These are phyloP conservation scores for Hyphochytrium catenoides DNA, from an alignment of 352 stramenopile genomes.

Conservation along the genomic window DNA sequence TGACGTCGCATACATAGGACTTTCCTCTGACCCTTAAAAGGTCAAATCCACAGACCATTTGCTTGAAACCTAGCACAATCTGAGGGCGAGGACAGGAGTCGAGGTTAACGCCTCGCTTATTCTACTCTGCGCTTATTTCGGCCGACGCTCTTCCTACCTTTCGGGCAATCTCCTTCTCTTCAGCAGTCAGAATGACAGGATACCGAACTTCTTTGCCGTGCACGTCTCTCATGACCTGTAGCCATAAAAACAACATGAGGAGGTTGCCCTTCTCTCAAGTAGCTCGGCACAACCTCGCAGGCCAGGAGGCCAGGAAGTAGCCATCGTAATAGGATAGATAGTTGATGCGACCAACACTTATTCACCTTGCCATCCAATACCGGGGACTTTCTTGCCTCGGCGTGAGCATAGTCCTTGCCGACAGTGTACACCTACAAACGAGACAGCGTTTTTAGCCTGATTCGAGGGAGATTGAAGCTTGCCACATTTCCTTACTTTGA, in stretches of 20 bases:
- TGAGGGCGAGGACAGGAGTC: too few species aligned
- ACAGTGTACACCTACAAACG: constrained; percentile 73
- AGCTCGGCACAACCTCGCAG: too few species aligned
- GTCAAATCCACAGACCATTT: constrained; percentile 98
- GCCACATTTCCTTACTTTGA: constrained; percentile 66
- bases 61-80: constrained; percentile 83
- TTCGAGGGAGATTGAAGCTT: constrained; percentile 4
- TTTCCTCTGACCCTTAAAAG: constrained; percentile 72
- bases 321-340: too few species aligned
- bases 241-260: too few species aligned
- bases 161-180: constrained; percentile 95
- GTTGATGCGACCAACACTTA: too few species aligned
- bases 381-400: constrained; percentile 93
- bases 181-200: constrained; percentile 92
- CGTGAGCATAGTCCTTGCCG: constrained; percentile 93
- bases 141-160: constrained; percentile 60
- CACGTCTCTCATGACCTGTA: constrained; percentile 67
- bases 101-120: too few species aligned
- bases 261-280: too few species aligned
- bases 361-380: constrained; percentile 87
- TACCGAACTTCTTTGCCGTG: constrained; percentile 96
- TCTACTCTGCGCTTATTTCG: neutral
- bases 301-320: too few species aligned
- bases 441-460: too few species aligned
- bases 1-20: constrained; percentile 98